A percentile compares a stretch with the other conserved stretches of the same genome.
Conservation (phyloP, 1,284 basidiomycete species). For the Fomes fomentarius region DNA sequence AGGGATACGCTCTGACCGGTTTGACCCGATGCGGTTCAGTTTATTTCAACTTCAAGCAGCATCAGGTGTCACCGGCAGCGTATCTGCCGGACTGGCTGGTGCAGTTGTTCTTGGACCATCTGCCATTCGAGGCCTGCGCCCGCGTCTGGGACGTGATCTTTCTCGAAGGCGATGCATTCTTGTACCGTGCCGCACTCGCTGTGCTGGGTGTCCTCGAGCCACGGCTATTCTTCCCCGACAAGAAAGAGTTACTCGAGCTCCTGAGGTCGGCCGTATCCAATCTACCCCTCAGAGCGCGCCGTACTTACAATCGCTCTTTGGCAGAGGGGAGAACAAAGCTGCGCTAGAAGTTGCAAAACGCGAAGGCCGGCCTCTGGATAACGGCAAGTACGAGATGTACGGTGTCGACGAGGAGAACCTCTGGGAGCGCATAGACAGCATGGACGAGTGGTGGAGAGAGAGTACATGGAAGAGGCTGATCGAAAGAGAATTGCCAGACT, state of each 20-base stretch:
- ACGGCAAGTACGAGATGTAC: constrained; percentile 88
- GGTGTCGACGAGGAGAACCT: constrained; percentile 83
- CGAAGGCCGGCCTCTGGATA: constrained; percentile 60
- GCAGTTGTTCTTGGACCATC: constrained; percentile 83
- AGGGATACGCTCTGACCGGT: constrained; percentile 13
- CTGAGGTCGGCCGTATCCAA: constrained; percentile 51
- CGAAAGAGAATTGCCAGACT: constrained; percentile 85
- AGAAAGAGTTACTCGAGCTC: constrained; percentile 72
- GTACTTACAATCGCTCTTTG: no score
- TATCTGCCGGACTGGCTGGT: constrained; percentile 84
- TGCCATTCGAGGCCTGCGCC: constrained; percentile 87
- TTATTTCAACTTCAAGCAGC: constrained; percentile 95
- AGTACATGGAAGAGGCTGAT: constrained; percentile 86
- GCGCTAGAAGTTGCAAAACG: constrained; percentile 81
- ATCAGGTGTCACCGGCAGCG: constrained; percentile 78
- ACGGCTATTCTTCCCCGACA: constrained; percentile 84
- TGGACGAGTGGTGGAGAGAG: constrained; percentile 95
- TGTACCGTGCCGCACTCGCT: constrained; percentile 82
- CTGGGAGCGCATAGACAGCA: constrained; percentile 76
- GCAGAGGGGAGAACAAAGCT: constrained; percentile 80
- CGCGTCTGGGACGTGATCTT: constrained; percentile 89
- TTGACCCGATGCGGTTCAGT: constrained; percentile 62
- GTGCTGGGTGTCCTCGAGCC: constrained; percentile 88
- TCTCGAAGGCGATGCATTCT: constrained; percentile 86
- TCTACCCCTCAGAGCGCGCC: no score